Conservation (phyloP, 2,329 filamentous ascomycete species). For the Talaromyces albobiverticillius region DNA sequence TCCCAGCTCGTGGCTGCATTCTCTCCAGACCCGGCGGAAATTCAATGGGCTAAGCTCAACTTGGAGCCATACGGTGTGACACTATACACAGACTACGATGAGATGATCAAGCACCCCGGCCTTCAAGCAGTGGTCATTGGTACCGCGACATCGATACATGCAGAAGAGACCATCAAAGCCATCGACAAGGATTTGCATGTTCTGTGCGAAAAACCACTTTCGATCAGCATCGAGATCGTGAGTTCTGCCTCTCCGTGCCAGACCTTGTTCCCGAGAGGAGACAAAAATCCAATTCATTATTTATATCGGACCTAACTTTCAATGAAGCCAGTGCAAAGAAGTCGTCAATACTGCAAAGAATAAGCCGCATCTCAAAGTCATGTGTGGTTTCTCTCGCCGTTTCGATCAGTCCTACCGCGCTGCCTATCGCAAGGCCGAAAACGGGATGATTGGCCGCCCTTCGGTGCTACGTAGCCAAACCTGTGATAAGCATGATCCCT, state of each 20-base stretch:
- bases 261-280: background rate
- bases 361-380: conserved; percentile 61
- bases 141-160: conserved; percentile 55
- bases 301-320: conserved; percentile 36
- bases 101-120: conserved; percentile 56
- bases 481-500: conserved; percentile 65
- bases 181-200: conserved; percentile 56
- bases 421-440: conserved; percentile 52
- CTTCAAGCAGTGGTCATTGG: conserved; percentile 56
- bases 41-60: conserved; percentile 50
- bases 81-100: conserved; percentile 54
- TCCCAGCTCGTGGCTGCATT: conserved; percentile 50
- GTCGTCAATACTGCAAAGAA: no score
- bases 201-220: conserved; percentile 54
- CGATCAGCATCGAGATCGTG: conserved; percentile 59
- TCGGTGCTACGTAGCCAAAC: conserved; percentile 60
- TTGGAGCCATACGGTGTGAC: conserved; percentile 53
- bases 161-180: conserved; percentile 57
- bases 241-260: no score
- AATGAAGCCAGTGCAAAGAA: no score
- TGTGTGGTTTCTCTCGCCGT: conserved; percentile 64
- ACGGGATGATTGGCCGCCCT: conserved; percentile 58
- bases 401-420: conserved; percentile 66
- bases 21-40: conserved; percentile 45
- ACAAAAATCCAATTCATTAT: background rate